phyloP scores from a whole-genome alignment of 495 filamentous ascomycete species.

The Neurospora pannonica region DNA sequence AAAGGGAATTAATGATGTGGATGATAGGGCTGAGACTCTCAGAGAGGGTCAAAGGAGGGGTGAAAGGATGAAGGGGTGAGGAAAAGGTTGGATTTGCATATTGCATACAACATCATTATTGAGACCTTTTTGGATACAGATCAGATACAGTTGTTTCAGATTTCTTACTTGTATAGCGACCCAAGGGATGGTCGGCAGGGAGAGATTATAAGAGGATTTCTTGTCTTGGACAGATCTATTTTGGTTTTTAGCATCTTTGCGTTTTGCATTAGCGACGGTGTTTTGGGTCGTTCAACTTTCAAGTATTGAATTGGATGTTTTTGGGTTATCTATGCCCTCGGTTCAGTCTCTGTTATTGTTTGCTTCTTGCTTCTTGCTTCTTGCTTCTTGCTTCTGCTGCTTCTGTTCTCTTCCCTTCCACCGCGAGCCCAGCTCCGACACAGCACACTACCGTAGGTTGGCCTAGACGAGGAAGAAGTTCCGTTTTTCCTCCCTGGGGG shows the following conservation, averaged over 20 bases:
- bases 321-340: neutral
- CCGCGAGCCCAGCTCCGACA: neutral
- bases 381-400: neutral
- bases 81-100: neutral
- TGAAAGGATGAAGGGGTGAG: neutral
- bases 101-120: neutral
- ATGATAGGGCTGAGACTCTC: neutral
- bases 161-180: neutral
- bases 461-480: neutral
- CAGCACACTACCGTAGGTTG: no score
- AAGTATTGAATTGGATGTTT: neutral
- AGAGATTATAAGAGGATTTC: neutral
- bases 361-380: neutral
- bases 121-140: neutral
- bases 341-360: neutral
- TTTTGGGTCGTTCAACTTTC: neutral
- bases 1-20: constrained; percentile 1
- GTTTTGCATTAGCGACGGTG: neutral
- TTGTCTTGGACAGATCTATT: neutral
- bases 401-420: neutral
- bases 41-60: no score
- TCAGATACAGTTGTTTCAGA: neutral
- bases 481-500: neutral
- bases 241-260: neutral
- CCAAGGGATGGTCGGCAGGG: neutral